Evolutionary conservation across 495 filamentous ascomycete species (phyloP), one percentile per base, ranked within the genome.

Genomic region (Neurospora discreta): DNA sequence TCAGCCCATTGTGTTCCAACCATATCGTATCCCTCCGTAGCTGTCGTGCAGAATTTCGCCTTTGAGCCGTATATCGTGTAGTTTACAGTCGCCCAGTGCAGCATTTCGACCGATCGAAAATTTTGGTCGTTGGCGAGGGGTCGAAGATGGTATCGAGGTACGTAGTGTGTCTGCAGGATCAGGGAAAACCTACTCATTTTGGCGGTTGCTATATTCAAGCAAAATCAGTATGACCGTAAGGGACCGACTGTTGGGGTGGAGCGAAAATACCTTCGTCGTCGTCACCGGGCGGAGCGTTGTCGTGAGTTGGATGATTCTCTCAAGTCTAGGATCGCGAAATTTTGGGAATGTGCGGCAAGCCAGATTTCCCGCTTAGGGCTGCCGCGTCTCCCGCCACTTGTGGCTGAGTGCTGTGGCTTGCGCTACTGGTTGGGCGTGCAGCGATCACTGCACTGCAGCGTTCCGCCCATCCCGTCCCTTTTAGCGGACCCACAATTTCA

Each of bases 181-280:
- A 67, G 71, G 72, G 74, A 39, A 9, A 71, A 82, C 81, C 72
- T 80, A 82, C 81, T 81, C 81, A 82, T 82, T 80, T 80, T 82
- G 80, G 77, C 81, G 78, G 78, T 79, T 68, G 72, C 74, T 78
- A 74, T 81, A 39, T 71, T 68, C 33, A 26, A 71, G 8, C 23
- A 41, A 69, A 69, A 67, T 78, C 73, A 79, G 75, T 73, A 75
- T 74, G 58, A 23, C 26, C 36, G 69, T 33, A 18, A 65, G 52
- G 26, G 15, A 65, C 23, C 52, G 11, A 11, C 10, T 42, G 23
- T 39, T 43, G 23, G 39, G 46, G 52, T 44, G 69, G 41, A 41
- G 52, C 52, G 11, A 42, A 67, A 70, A 73, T 77, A 80, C 78
- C 78, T 80, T 76, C 72, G 78, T 78, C 79, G 78, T 77, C 74